These are phyloP conservation scores for Artemisia tridentata DNA, from an alignment of 129 eudicot species.

Conservation along the genomic window DNA sequence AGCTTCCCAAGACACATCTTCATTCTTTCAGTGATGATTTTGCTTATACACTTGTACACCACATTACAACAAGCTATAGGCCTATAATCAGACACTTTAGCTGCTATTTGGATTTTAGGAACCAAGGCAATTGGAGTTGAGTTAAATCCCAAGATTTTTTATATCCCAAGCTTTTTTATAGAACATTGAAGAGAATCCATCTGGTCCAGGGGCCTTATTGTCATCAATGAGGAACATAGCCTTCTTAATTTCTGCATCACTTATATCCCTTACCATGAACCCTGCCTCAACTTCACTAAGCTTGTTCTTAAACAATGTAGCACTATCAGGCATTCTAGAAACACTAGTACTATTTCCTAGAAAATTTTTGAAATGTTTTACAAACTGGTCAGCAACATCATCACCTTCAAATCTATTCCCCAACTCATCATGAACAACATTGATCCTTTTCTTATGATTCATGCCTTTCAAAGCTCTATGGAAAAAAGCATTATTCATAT, in stretches of 20 bases:
- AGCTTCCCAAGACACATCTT: not conserved
- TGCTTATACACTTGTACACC: not conserved
- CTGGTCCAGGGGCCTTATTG: not conserved
- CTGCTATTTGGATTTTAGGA: not conserved
- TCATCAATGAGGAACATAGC: not conserved
- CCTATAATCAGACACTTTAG: too few relatives aligned
- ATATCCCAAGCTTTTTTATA: not conserved
- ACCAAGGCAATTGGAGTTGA: not conserved
- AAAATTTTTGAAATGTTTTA: not conserved
- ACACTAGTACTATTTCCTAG: not conserved
- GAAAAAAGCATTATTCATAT: too few relatives aligned
- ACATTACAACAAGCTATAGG: not conserved
- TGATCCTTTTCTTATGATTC: not conserved
- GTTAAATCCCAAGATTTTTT: not conserved
- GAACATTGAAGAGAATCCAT: not conserved
- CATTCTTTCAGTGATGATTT: not conserved
- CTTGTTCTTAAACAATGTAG: not conserved
- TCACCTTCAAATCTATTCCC: not conserved
- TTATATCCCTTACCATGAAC: not conserved
- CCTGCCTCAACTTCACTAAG: not conserved
- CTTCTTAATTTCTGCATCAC: not conserved
- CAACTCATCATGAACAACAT: not conserved
- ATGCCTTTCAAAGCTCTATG: not conserved
- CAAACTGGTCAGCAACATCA: not conserved
- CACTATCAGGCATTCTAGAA: not conserved